Evolutionary conservation across 2,329 filamentous ascomycete species (phyloP).

Genomic region (Sclerotiophoma versabilis): DNA sequence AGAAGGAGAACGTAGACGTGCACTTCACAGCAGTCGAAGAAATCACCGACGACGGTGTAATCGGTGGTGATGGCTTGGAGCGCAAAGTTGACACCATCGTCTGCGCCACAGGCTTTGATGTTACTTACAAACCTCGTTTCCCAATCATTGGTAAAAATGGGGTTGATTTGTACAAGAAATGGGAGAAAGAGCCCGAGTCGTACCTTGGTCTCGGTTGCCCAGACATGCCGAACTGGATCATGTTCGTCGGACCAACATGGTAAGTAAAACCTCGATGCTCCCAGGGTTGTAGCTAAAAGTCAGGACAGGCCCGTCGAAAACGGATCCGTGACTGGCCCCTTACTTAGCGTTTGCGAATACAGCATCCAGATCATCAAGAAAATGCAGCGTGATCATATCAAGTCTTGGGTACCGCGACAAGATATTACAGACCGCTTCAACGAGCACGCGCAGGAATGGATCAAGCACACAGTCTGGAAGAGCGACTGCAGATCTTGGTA

Average conservation of each 20-base stretch:
- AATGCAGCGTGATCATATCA: conserved; percentile 56
- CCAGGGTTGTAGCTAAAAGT: not conserved
- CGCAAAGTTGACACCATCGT: conserved; percentile 54
- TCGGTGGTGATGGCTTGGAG: conserved; percentile 53
- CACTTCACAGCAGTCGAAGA: conserved; percentile 57
- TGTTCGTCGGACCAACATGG: conserved; percentile 50
- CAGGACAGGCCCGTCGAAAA: conserved; percentile 54
- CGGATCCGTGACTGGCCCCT: conserved; percentile 53
- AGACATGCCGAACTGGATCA: conserved; percentile 54
- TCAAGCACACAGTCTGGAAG: conserved; percentile 60
- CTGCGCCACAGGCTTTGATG: conserved; percentile 57
- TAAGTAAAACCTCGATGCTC: not conserved
- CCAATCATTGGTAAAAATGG: conserved; percentile 53
- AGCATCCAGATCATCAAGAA: conserved; percentile 54
- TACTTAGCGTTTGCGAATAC: conserved; percentile 51
- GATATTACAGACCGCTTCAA: conserved; percentile 54
- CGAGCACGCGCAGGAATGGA: conserved; percentile 55
- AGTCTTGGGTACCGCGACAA: conserved; percentile 51
- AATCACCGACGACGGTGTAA: conserved; percentile 56
- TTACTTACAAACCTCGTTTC: conserved; percentile 53
- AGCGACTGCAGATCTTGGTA: conserved; percentile 56
- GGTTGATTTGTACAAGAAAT: conserved; percentile 50
- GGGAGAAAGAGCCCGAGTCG: conserved; percentile 49
- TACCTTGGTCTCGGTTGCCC: conserved; percentile 54
- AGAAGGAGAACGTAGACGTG: conserved; percentile 59